These are phyloP conservation scores for Volvox reticuliferus DNA, from an alignment of 139 green algal species.

Conservation along the genomic window DNA sequence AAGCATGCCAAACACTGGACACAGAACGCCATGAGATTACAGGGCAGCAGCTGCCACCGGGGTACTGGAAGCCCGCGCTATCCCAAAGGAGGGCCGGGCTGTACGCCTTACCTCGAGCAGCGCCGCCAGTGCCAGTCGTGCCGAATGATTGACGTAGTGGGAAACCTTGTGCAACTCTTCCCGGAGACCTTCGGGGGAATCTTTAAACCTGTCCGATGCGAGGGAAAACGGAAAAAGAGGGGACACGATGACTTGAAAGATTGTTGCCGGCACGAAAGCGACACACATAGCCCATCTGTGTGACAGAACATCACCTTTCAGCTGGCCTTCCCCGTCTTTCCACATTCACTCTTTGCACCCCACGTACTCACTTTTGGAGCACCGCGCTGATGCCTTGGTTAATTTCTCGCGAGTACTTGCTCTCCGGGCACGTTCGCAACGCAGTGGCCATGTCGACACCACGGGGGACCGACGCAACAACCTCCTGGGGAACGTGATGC, in stretches of 20 bases:
- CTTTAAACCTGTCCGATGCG: constrained; percentile 36
- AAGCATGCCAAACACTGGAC: no score
- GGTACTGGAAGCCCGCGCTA: no score
- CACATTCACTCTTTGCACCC: background rate
- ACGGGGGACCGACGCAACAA: background rate
- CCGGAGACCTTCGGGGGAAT: constrained; percentile 51
- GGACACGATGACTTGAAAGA: no score
- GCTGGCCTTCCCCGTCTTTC: no score
- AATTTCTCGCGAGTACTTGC: constrained; percentile 26
- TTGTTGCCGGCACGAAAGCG: no score
- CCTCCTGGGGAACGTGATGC: background rate
- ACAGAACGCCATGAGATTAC: no score
- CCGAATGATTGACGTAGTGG: constrained; percentile 74
- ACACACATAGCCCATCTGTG: no score
- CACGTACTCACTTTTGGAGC: background rate
- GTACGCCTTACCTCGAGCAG: constrained; percentile 72
- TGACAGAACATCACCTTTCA: no score
- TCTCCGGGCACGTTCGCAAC: background rate
- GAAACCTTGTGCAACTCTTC: constrained; percentile 66
- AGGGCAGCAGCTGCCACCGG: no score
- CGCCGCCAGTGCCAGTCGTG: constrained; percentile 77
- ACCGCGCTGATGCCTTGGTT: constrained; percentile 14
- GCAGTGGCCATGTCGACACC: background rate
- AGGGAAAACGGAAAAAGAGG: no score
- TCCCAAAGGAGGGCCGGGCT: no score